phyloP scores from a whole-genome alignment of 2,329 filamentous ascomycete genomes.

The Colletotrichum gigasporum region DNA sequence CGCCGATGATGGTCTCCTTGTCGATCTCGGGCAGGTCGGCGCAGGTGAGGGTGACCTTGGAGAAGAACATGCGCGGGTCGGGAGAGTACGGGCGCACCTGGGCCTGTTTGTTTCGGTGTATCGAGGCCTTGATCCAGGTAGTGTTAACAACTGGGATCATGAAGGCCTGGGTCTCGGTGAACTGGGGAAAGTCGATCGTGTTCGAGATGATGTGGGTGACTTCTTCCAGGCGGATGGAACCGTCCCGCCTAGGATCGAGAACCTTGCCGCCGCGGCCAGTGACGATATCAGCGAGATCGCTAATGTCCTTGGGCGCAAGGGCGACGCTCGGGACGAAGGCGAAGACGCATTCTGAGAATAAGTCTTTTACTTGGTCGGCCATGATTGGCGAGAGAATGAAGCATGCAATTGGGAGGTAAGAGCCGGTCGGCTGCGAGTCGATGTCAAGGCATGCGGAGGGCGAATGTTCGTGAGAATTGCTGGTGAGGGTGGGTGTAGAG shows the following conservation, averaged over 20 bases:
- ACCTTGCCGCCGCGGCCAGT: slow-evolving; percentile 61
- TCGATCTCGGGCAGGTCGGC: slow-evolving; percentile 87
- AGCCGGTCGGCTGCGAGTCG: neutral
- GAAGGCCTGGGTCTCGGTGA: slow-evolving; percentile 75
- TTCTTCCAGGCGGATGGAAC: slow-evolving; percentile 56
- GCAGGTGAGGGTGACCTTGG: slow-evolving; percentile 82
- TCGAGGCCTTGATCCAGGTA: slow-evolving; percentile 79
- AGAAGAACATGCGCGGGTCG: slow-evolving; percentile 90
- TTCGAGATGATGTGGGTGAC: slow-evolving; percentile 70
- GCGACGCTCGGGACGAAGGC: slow-evolving; percentile 55
- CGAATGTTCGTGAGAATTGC: neutral
- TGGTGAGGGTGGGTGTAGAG: neutral
- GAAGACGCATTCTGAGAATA: slow-evolving; percentile 54
- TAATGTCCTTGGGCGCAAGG: slow-evolving; percentile 50
- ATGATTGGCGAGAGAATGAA: slow-evolving; percentile 24
- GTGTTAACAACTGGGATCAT: slow-evolving; percentile 88
- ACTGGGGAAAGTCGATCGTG: slow-evolving; percentile 92
- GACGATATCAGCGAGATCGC: slow-evolving; percentile 54
- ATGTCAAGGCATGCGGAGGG: slow-evolving; percentile 11
- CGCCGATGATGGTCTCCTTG: slow-evolving; percentile 91
- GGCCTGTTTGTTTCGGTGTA: slow-evolving; percentile 74
- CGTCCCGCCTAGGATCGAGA: slow-evolving; percentile 57
- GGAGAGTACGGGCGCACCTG: slow-evolving; percentile 88
- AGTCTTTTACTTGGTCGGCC: slow-evolving; percentile 38
- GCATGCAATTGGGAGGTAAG: neutral